phyloP scores from a whole-genome alignment of 345 rosid genomes.

The Camelina neglecta region DNA sequence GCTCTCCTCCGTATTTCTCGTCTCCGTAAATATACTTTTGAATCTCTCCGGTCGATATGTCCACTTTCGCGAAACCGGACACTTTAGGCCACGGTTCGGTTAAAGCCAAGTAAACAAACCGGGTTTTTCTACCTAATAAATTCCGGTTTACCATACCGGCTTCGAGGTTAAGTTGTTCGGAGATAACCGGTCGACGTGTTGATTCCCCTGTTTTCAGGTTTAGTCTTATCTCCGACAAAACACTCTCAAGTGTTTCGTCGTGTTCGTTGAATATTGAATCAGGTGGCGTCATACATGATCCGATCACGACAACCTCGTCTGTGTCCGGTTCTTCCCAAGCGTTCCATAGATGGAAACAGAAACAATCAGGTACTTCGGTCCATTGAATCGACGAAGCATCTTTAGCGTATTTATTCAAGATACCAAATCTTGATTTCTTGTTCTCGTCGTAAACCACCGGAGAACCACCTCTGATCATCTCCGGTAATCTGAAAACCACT shows the following conservation, averaged over 20 bases:
- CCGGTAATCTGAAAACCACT: slow-evolving; percentile 72
- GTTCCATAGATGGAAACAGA: slow-evolving; percentile 92
- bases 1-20: slow-evolving; percentile 73
- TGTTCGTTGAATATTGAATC: slow-evolving; percentile 85
- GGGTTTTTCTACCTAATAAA: slow-evolving; percentile 68
- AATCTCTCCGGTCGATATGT: slow-evolving; percentile 59
- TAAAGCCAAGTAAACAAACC: slow-evolving; percentile 65
- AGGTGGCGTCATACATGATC: slow-evolving; percentile 86
- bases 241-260: slow-evolving; percentile 71
- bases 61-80: slow-evolving; percentile 83
- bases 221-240: slow-evolving; percentile 78
- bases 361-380: slow-evolving; percentile 71
- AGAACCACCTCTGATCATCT: slow-evolving; percentile 80
- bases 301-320: slow-evolving; percentile 83
- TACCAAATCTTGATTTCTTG: slow-evolving; percentile 73
- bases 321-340: slow-evolving; percentile 90
- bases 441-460: slow-evolving; percentile 77
- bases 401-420: slow-evolving; percentile 58
- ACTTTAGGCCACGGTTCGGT: slow-evolving; percentile 95
- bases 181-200: slow-evolving; percentile 57
- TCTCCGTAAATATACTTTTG: slow-evolving; percentile 62
- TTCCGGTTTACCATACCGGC: slow-evolving; percentile 92
- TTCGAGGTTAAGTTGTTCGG: slow-evolving; percentile 68
- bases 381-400: slow-evolving; percentile 53
- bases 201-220: slow-evolving; percentile 73